Evolutionary conservation across 2,329 filamentous ascomycete species (phyloP).

Genomic region (Aureobasidium sp.): DNA sequence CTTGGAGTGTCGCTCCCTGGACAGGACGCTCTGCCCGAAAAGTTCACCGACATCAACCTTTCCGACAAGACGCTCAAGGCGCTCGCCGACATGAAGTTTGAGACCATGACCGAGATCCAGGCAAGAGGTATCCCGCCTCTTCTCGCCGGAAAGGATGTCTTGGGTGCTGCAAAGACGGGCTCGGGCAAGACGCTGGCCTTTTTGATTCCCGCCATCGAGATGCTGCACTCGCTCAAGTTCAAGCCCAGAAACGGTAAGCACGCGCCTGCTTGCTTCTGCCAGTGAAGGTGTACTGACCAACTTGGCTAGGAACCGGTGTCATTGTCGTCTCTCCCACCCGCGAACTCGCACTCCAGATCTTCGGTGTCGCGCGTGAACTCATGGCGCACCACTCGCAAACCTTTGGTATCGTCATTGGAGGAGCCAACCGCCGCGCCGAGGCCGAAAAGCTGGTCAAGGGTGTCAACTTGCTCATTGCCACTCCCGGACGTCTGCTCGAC

Average conservation of each 20-base stretch:
- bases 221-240: slow-evolving; percentile 81
- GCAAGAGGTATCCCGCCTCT: slow-evolving; percentile 76
- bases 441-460: slow-evolving; percentile 91
- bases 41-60: slow-evolving; percentile 73
- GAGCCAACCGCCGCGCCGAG: slow-evolving; percentile 82
- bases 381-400: slow-evolving; percentile 93
- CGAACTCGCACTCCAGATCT: slow-evolving; percentile 91
- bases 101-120: slow-evolving; percentile 94
- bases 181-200: slow-evolving; percentile 95
- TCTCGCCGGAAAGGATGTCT: slow-evolving; percentile 80
- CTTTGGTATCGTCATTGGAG: slow-evolving; percentile 91
- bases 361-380: slow-evolving; percentile 85
- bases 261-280: background rate
- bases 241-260: slow-evolving; percentile 72
- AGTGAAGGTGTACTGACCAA: background rate
- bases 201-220: slow-evolving; percentile 87
- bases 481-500: slow-evolving; percentile 84
- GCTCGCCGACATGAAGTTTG: slow-evolving; percentile 77
- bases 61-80: slow-evolving; percentile 84
- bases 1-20: slow-evolving; percentile 50
- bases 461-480: slow-evolving; percentile 89
- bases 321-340: slow-evolving; percentile 88
- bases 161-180: slow-evolving; percentile 92
- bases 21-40: slow-evolving; percentile 53
- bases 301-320: slow-evolving; percentile 54